Evolutionary conservation across 306 rosid genomes (phyloP).

Genomic region (Ochetophila trinervis): DNA sequence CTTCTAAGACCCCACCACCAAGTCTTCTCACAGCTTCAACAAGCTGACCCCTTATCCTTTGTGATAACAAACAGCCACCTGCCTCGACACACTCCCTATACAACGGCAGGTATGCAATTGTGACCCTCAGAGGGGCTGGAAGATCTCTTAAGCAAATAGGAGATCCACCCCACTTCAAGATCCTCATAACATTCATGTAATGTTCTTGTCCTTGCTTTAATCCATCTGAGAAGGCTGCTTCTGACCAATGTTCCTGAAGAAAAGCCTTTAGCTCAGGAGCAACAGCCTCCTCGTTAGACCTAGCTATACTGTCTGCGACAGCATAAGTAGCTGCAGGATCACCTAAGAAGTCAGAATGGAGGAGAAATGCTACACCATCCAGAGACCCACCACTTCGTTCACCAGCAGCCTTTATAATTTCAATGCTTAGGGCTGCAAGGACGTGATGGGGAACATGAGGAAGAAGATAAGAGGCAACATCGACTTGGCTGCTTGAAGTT

Average conservation of each 20-base stretch:
- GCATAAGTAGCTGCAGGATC: slow-evolving; percentile 82
- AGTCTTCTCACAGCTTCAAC: slow-evolving; percentile 78
- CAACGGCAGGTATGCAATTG: slow-evolving; percentile 78
- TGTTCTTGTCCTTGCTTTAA: slow-evolving; percentile 60
- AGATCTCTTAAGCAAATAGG: slow-evolving; percentile 78
- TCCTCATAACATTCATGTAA: slow-evolving; percentile 61
- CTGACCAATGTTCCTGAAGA: slow-evolving; percentile 79
- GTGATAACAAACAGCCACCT: slow-evolving; percentile 69
- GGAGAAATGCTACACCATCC: slow-evolving; percentile 83
- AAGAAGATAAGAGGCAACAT: slow-evolving; percentile 67
- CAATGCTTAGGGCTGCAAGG: slow-evolving; percentile 71
- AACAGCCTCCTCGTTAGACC: slow-evolving; percentile 62
- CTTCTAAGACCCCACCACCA: slow-evolving; percentile 50
- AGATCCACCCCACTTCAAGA: slow-evolving; percentile 69
- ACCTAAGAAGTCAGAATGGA: slow-evolving; percentile 74
- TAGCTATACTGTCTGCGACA: slow-evolving; percentile 73
- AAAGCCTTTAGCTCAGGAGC: slow-evolving; percentile 67
- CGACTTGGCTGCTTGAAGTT: slow-evolving; percentile 86
- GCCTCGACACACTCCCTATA: slow-evolving; percentile 70
- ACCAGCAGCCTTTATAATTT: slow-evolving; percentile 86
- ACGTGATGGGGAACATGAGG: slow-evolving; percentile 82
- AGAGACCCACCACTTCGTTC: slow-evolving; percentile 81
- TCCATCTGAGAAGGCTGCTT: slow-evolving; percentile 63
- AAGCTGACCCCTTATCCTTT: slow-evolving; percentile 74
- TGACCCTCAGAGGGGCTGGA: slow-evolving; percentile 61